Evolutionary conservation across 2,329 filamentous ascomycete genomes (phyloP).

Genomic region (Monilinia fructicola): DNA sequence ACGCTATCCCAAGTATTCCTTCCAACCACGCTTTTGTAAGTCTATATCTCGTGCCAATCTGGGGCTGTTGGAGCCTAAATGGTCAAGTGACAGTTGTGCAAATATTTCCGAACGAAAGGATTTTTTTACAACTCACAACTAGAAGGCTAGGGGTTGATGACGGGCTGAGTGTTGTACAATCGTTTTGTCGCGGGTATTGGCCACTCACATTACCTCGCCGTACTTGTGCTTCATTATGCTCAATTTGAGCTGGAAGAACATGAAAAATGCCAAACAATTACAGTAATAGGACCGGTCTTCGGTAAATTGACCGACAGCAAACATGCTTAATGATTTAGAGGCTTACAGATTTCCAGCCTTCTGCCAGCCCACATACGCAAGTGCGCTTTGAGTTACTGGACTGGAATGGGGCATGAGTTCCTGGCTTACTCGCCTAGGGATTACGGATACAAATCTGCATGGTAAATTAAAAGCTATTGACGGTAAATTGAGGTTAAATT

Average conservation of each 20-base stretch:
- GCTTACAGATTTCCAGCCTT: conserved; percentile 1
- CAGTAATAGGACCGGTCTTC: conserved; percentile 1
- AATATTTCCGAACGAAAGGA: conserved; percentile 12
- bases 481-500: neutral
- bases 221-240: conserved; percentile 4
- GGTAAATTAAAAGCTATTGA: neutral
- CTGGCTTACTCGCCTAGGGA: neutral
- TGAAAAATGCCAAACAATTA: neutral
- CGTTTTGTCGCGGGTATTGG: conserved; percentile 10
- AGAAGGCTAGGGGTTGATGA: neutral
- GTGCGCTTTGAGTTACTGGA: neutral
- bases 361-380: conserved; percentile 7
- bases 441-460: conserved; percentile 1
- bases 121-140: neutral
- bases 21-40: neutral
- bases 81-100: conserved; percentile 21
- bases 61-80: conserved; percentile 18
- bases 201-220: conserved; percentile 4
- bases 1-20: neutral
- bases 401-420: neutral
- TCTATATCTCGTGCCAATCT: conserved; percentile 18
- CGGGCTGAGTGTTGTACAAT: neutral
- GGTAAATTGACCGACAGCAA: conserved; percentile 13
- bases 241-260: neutral
- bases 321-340: neutral